Conservation (phyloP, 2,329 filamentous ascomycete species). For the Neospermospora avenae region DNA sequence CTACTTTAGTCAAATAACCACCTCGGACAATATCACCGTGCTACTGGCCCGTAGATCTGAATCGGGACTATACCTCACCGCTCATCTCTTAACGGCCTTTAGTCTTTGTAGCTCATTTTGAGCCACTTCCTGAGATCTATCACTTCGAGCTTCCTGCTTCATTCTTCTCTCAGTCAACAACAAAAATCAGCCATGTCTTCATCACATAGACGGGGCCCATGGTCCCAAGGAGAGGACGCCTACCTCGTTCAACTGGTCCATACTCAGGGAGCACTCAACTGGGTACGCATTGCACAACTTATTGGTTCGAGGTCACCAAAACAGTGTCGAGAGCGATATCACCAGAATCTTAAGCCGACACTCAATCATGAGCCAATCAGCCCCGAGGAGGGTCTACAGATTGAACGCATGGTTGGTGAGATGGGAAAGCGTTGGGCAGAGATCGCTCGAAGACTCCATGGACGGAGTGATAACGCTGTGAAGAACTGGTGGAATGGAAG, state of each 20-base stretch:
- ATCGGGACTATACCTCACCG: constrained; percentile 7
- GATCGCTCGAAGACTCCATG: constrained; percentile 76
- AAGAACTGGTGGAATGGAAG: constrained; percentile 99
- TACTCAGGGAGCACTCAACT: constrained; percentile 75
- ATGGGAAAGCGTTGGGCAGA: constrained; percentile 91
- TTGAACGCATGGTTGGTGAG: constrained; percentile 72
- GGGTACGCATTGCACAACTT: constrained; percentile 78
- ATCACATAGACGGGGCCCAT: constrained; percentile 70
- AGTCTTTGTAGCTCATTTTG: neutral
- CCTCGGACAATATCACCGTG: constrained; percentile 2
- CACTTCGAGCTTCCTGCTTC: neutral
- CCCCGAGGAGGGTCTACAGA: constrained; percentile 65
- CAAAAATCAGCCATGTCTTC: constrained; percentile 27
- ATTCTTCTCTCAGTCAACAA: neutral
- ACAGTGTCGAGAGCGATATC: constrained; percentile 91
- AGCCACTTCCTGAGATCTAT: neutral
- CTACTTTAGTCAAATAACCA: neutral
- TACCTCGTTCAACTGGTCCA: constrained; percentile 68
- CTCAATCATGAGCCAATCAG: constrained; percentile 73
- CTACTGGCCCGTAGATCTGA: constrained; percentile 7
- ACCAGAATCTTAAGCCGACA: constrained; percentile 83
- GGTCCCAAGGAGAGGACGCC: constrained; percentile 75
- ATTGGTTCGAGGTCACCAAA: constrained; percentile 81
- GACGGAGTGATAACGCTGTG: constrained; percentile 89
- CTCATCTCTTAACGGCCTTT: constrained; percentile 10